Percentiles rank a stretch among this genome's conserved stretches.
These are phyloP conservation scores for Trametes polyzona DNA, from an alignment of 1,284 basidiomycete genomes.

Conservation along the genomic window DNA sequence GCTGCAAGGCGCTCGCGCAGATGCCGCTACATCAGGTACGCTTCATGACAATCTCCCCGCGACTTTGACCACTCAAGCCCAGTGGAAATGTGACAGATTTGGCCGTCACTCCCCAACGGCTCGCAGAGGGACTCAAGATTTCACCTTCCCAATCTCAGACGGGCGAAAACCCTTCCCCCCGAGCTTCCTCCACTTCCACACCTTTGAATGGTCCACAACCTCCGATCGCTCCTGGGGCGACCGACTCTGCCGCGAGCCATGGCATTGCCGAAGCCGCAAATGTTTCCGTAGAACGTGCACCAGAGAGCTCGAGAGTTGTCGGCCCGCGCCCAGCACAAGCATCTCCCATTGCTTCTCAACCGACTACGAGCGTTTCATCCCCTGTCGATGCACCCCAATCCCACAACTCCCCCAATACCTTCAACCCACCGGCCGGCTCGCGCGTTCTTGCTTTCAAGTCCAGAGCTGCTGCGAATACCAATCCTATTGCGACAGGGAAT, in stretches of 20 bases:
- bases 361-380: slow-evolving; percentile 21
- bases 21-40: slow-evolving; percentile 3
- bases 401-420: slow-evolving; percentile 36
- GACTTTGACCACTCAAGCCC: background rate
- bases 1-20: slow-evolving; percentile 12
- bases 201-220: background rate
- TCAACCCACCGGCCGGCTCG: slow-evolving; percentile 71
- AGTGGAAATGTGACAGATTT: slow-evolving; percentile 5
- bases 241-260: slow-evolving; percentile 3
- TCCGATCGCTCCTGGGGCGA: slow-evolving; percentile 2
- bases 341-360: slow-evolving; percentile 37
- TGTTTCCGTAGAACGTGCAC: slow-evolving; percentile 24
- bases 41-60: background rate
- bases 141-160: slow-evolving; percentile 1
- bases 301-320: slow-evolving; percentile 36
- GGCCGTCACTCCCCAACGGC: slow-evolving; percentile 5
- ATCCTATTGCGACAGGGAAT: slow-evolving; percentile 2
- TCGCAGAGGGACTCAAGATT: slow-evolving; percentile 2
- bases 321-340: slow-evolving; percentile 38
- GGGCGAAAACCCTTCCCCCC: slow-evolving; percentile 15
- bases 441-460: slow-evolving; percentile 70
- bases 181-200: background rate
- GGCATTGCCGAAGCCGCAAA: slow-evolving; percentile 21
- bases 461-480: slow-evolving; percentile 39
- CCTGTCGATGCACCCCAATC: slow-evolving; percentile 25